A percentile compares a stretch with the other conserved stretches of the same genome.
Conservation (phyloP, 345 rosid genomes). For the Eucalyptus tenuipes region DNA sequence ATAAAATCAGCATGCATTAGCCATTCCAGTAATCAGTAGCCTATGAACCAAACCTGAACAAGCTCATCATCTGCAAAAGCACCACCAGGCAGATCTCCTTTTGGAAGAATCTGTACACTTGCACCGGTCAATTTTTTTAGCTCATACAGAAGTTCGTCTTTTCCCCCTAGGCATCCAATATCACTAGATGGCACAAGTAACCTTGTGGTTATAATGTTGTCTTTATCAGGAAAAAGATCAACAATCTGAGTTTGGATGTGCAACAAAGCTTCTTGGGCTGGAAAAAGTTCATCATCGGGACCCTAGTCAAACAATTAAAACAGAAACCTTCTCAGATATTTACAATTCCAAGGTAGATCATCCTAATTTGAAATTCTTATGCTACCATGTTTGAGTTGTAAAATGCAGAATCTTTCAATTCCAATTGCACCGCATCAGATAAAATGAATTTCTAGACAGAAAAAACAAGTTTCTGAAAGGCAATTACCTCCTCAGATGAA, state of each 20-base stretch:
- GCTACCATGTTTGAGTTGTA: not conserved
- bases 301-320: slow-evolving; percentile 34
- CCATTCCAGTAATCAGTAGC: not conserved
- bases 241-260: slow-evolving; percentile 87
- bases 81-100: slow-evolving; percentile 52
- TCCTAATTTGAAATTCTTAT: not conserved
- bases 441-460: not conserved
- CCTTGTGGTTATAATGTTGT: slow-evolving; percentile 57
- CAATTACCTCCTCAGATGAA: slow-evolving; percentile 86
- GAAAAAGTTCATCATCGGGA: slow-evolving; percentile 91
- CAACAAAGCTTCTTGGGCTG: slow-evolving; percentile 97
- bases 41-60: slow-evolving; percentile 55
- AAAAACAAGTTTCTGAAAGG: not conserved
- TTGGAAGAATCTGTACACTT: slow-evolving; percentile 52
- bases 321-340: not conserved
- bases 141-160: slow-evolving; percentile 71
- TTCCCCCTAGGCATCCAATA: slow-evolving; percentile 76
- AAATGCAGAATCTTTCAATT: not conserved
- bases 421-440: not conserved
- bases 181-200: slow-evolving; percentile 66
- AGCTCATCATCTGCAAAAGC: slow-evolving; percentile 55
- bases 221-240: slow-evolving; percentile 70
- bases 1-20: not conserved
- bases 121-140: slow-evolving; percentile 70
- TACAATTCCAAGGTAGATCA: not conserved